These are phyloP conservation scores for Colletotrichum neosansevieriae DNA, from an alignment of 2,329 filamentous ascomycete genomes.

Conservation along the genomic window DNA sequence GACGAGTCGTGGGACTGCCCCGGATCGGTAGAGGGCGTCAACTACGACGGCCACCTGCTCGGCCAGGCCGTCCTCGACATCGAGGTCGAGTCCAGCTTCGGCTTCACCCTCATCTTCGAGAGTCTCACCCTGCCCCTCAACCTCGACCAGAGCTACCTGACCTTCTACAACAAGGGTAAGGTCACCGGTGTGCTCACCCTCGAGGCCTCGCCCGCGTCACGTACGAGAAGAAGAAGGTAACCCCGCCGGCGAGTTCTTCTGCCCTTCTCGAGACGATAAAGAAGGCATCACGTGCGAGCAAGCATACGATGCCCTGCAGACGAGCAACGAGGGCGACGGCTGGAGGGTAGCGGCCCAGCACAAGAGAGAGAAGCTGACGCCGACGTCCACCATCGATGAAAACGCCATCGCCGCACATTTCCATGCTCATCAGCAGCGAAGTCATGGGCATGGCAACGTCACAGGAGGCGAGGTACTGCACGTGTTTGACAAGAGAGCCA, in stretches of 20 bases:
- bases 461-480: not conserved
- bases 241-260: slow-evolving; percentile 33
- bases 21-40: not conserved
- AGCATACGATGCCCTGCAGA: not conserved
- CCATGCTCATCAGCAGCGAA: slow-evolving; percentile 10
- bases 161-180: slow-evolving; percentile 45
- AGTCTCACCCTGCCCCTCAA: slow-evolving; percentile 42
- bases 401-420: slow-evolving; percentile 10
- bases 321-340: slow-evolving; percentile 2
- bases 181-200: slow-evolving; percentile 44
- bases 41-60: slow-evolving; percentile 41
- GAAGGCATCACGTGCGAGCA: slow-evolving; percentile 13
- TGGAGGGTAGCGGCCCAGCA: not conserved
- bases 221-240: slow-evolving; percentile 42
- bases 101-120: slow-evolving; percentile 46
- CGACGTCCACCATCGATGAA: slow-evolving; percentile 17
- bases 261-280: slow-evolving; percentile 23
- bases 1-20: slow-evolving; percentile 43
- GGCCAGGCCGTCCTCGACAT: slow-evolving; percentile 43
- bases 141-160: slow-evolving; percentile 45
- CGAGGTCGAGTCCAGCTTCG: slow-evolving; percentile 45
- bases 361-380: slow-evolving; percentile 7
- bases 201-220: slow-evolving; percentile 43
- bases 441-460: not conserved
- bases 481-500: not conserved